phyloP scores from a whole-genome alignment of 805 yeast genomes.

The Babjeviella inositovora region DNA sequence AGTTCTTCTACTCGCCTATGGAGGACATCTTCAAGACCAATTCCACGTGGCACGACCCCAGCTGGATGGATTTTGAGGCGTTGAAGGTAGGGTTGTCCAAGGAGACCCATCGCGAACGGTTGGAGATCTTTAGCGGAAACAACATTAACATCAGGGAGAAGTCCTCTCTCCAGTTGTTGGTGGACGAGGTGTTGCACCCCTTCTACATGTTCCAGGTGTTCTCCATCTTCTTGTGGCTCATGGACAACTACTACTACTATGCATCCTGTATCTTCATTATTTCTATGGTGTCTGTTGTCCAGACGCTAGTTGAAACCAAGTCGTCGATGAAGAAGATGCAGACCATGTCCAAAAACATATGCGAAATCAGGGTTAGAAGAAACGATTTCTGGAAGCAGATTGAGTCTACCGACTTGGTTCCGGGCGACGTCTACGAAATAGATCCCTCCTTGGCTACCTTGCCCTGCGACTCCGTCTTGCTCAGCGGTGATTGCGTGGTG shows the following conservation, averaged over 20 bases:
- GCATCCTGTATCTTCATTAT: constrained; percentile 86
- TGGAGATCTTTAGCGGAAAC: constrained; percentile 63
- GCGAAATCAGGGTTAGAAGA: constrained; percentile 80
- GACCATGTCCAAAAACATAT: constrained; percentile 57
- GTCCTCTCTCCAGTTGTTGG: constrained; percentile 40
- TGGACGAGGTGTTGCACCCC: constrained; percentile 88
- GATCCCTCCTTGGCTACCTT: constrained; percentile 62
- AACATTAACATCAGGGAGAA: constrained; percentile 65
- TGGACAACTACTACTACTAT: constrained; percentile 86
- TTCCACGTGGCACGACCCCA: constrained; percentile 70
- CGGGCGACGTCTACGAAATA: constrained; percentile 91
- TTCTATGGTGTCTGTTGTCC: constrained; percentile 63
- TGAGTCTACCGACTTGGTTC: constrained; percentile 67
- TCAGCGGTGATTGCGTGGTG: constrained; percentile 90
- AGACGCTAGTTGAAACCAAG: constrained; percentile 78
- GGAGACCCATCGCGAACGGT: constrained; percentile 51
- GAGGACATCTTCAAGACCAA: constrained; percentile 79
- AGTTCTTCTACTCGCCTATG: constrained; percentile 69
- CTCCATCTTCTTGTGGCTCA: constrained; percentile 80
- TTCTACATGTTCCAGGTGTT: constrained; percentile 91
- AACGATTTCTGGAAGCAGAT: constrained; percentile 86
- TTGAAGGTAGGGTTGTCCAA: constrained; percentile 58
- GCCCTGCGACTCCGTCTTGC: constrained; percentile 81
- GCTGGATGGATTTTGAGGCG: constrained; percentile 49
- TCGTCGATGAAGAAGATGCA: constrained; percentile 56